These are phyloP conservation scores for Senna tora DNA, from an alignment of 306 rosid species.

Conservation along the genomic window DNA sequence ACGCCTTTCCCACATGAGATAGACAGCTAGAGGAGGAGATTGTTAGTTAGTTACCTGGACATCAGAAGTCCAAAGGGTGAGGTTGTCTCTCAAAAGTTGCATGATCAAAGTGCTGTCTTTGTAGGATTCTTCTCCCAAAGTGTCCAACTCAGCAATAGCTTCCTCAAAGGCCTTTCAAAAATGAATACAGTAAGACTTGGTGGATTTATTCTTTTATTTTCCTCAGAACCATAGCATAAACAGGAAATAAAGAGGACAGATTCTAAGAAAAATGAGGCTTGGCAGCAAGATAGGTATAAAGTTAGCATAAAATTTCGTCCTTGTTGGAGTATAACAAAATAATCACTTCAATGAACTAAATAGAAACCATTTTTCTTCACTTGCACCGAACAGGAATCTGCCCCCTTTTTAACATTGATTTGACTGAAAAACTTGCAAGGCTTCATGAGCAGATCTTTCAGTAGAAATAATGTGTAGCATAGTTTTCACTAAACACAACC, in stretches of 20 bases:
- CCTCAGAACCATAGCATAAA: conserved; percentile 33
- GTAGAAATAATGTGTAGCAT: neutral
- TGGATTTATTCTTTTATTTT: neutral
- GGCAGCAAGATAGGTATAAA: neutral
- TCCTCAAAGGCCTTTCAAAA: conserved; percentile 68
- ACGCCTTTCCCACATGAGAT: neutral
- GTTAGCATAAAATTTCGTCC: neutral
- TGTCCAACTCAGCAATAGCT: conserved; percentile 85
- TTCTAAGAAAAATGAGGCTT: neutral
- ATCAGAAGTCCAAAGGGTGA: conserved; percentile 87
- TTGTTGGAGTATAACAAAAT: neutral
- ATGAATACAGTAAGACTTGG: conserved; percentile 26
- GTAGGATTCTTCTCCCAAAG: conserved; percentile 82
- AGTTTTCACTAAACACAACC: conserved; percentile 13
- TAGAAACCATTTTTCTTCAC: neutral
- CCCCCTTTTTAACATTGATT: conserved; percentile 5
- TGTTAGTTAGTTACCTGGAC: conserved; percentile 52
- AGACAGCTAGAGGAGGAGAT: neutral
- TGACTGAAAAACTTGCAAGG: neutral
- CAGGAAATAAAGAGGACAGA: neutral
- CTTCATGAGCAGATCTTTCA: neutral
- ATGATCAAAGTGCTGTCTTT: conserved; percentile 84
- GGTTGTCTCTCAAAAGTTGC: conserved; percentile 85
- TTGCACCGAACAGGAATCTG: neutral
- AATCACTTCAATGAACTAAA: conserved; percentile 3